Percentiles rank a stretch among this genome's conserved stretches.
These are phyloP conservation scores for Cotoneaster glaucophyllus DNA, from an alignment of 306 rosid species.

Conservation along the genomic window DNA sequence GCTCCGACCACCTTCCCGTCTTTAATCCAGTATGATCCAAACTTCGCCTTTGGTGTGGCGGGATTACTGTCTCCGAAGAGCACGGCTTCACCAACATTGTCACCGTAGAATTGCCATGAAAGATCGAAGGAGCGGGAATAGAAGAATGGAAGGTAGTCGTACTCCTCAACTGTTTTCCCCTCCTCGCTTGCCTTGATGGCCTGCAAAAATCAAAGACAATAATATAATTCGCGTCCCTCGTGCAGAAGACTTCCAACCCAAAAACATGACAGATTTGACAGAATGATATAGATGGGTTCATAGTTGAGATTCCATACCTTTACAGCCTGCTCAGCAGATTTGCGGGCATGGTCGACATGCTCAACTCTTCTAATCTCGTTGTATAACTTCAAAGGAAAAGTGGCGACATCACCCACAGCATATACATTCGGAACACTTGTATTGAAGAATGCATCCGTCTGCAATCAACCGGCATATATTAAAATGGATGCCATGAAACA, in stretches of 20 bases:
- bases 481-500: background rate
- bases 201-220: conserved; percentile 32
- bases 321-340: conserved; percentile 99
- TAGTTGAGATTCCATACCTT: conserved; percentile 42
- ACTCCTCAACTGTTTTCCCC: conserved; percentile 61
- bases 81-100: conserved; percentile 83
- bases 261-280: background rate
- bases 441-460: conserved; percentile 88
- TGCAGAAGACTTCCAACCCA: no score
- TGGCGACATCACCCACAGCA: conserved; percentile 98
- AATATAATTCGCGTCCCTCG: background rate
- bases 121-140: conserved; percentile 81
- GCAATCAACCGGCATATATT: conserved; percentile 18
- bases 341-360: conserved; percentile 94
- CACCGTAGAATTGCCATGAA: conserved; percentile 96
- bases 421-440: conserved; percentile 74
- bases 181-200: conserved; percentile 78
- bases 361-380: conserved; percentile 85
- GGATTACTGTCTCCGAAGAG: conserved; percentile 83
- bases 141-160: conserved; percentile 96
- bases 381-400: conserved; percentile 85
- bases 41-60: conserved; percentile 56
- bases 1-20: conserved; percentile 81
- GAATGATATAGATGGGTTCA: background rate
- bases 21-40: conserved; percentile 92